These are phyloP conservation scores for Breynia disticha DNA, from an alignment of 441 rosid genomes.

Conservation along the genomic window DNA sequence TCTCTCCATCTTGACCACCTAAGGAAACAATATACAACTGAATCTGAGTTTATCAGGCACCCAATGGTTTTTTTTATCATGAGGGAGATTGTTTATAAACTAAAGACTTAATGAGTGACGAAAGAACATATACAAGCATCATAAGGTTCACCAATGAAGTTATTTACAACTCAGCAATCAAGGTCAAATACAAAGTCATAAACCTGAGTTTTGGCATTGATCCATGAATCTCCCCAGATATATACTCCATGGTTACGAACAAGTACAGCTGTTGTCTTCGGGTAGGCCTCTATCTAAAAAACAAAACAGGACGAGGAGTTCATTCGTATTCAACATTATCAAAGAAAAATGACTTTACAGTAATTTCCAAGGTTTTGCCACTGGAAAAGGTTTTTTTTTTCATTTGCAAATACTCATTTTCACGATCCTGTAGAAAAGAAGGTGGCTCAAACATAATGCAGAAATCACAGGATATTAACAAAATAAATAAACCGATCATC, in stretches of 20 bases:
- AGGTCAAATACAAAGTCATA: constrained; percentile 12
- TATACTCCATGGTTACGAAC: constrained; percentile 94
- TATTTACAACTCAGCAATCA: not conserved
- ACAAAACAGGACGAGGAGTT: not conserved
- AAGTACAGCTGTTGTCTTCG: constrained; percentile 90
- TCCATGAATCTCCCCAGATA: constrained; percentile 98
- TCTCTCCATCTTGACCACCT: not conserved
- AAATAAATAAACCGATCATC: too few species aligned
- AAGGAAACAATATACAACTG: not conserved
- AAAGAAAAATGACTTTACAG: too few species aligned
- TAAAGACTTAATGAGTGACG: too few species aligned
- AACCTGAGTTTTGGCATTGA: constrained; percentile 98
- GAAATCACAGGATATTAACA: too few species aligned
- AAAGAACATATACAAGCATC: too few species aligned
- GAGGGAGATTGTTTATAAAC: not conserved
- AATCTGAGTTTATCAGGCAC: not conserved
- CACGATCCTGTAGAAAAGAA: too few species aligned
- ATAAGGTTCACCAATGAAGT: too few species aligned
- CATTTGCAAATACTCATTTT: too few species aligned
- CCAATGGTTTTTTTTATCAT: not conserved
- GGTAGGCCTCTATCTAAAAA: constrained; percentile 75
- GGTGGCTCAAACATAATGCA: too few species aligned
- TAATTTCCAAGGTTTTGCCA: not conserved
- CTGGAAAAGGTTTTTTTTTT: too few species aligned
- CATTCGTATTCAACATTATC: not conserved